phyloP scores from a whole-genome alignment of 192 early-diverging fungal genomes.

The Coemansia sp. region DNA sequence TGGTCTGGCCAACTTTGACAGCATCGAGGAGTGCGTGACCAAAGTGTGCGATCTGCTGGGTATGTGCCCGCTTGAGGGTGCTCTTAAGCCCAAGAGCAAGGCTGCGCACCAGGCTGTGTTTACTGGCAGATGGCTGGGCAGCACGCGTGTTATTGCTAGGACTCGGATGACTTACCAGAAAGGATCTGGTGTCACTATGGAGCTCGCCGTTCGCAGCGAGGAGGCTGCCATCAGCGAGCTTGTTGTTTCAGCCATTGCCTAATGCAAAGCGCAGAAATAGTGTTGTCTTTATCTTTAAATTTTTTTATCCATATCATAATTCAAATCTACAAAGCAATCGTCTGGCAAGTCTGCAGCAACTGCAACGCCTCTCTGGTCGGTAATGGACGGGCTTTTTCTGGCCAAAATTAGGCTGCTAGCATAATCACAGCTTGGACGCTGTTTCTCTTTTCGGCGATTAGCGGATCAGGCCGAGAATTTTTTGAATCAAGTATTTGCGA shows the following conservation, averaged over 20 bases:
- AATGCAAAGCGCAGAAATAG: slow-evolving; percentile 9
- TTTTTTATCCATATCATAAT: neutral
- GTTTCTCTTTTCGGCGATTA: too few relatives aligned
- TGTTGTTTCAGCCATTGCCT: slow-evolving; percentile 78
- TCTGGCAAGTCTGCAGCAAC: too few relatives aligned
- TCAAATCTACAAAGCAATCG: too few relatives aligned
- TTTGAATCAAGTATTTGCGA: too few relatives aligned
- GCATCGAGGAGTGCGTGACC: slow-evolving; percentile 38
- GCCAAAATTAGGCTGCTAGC: too few relatives aligned
- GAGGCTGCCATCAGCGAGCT: slow-evolving; percentile 63
- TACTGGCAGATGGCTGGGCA: slow-evolving; percentile 85
- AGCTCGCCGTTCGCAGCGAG: slow-evolving; percentile 77
- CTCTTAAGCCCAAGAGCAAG: slow-evolving; percentile 63
- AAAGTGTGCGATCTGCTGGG: slow-evolving; percentile 75
- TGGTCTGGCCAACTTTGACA: slow-evolving; percentile 67
- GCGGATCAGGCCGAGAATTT: too few relatives aligned
- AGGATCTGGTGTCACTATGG: slow-evolving; percentile 84
- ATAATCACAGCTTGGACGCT: too few relatives aligned
- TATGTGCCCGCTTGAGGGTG: slow-evolving; percentile 79
- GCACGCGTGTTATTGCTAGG: slow-evolving; percentile 66
- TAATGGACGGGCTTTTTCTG: too few relatives aligned
- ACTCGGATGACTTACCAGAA: slow-evolving; percentile 87
- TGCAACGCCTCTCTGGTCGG: too few relatives aligned
- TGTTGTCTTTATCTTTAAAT: neutral
- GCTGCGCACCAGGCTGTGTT: slow-evolving; percentile 82